Conservation (phyloP, 768 basidiomycete species). For the Coprinopsis sp. region DNA sequence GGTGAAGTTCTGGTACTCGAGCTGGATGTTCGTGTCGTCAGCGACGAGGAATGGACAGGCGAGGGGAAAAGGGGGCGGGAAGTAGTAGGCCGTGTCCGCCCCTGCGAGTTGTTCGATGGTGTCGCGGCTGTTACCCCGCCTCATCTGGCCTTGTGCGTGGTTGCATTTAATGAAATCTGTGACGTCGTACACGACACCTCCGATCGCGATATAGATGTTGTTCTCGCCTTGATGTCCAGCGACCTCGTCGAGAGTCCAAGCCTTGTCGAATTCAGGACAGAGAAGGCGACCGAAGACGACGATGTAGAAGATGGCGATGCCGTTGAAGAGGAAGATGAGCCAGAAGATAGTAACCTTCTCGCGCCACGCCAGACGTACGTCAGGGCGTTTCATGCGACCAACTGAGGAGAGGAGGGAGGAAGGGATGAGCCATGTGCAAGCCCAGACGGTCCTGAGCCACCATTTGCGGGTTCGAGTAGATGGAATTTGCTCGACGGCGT, state of each 20-base stretch:
- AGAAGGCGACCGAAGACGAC: slow-evolving; percentile 79
- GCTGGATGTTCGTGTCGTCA: slow-evolving; percentile 40
- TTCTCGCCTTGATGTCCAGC: slow-evolving; percentile 61
- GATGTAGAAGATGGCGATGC: slow-evolving; percentile 81
- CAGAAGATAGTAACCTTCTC: slow-evolving; percentile 89
- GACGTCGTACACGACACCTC: slow-evolving; percentile 83
- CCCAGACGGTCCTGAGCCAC: slow-evolving; percentile 84
- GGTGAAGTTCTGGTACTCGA: slow-evolving; percentile 60
- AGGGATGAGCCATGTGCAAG: slow-evolving; percentile 74
- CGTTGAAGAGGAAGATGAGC: slow-evolving; percentile 78
- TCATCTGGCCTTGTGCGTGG: slow-evolving; percentile 72
- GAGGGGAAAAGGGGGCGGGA: slow-evolving; percentile 72
- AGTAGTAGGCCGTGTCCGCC: slow-evolving; percentile 80
- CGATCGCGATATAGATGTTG: slow-evolving; percentile 83
- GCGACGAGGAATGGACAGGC: slow-evolving; percentile 76
- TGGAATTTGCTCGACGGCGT: slow-evolving; percentile 80
- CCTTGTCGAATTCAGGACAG: slow-evolving; percentile 84
- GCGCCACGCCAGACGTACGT: slow-evolving; percentile 88
- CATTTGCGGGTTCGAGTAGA: slow-evolving; percentile 63
- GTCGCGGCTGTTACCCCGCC: too few relatives aligned
- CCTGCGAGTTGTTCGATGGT: slow-evolving; percentile 80
- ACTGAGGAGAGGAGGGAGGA: slow-evolving; percentile 58
- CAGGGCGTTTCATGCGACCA: slow-evolving; percentile 92
- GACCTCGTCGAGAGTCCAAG: slow-evolving; percentile 71
- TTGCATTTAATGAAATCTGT: slow-evolving; percentile 77